phyloP scores from a whole-genome alignment of 805 yeast genomes.

The Yamadazyma sp. region DNA sequence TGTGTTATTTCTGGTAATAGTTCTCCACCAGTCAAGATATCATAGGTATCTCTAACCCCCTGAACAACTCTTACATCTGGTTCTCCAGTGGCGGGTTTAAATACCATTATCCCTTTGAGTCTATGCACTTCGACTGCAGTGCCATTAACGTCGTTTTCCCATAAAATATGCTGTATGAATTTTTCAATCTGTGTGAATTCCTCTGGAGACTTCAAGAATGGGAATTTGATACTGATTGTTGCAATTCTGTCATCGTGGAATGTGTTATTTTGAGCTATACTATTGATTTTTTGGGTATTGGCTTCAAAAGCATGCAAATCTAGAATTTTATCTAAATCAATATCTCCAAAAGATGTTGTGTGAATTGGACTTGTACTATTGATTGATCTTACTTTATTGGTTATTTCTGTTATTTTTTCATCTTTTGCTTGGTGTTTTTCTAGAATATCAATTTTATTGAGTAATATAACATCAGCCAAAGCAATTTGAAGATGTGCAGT shows the following conservation, averaged over 20 bases:
- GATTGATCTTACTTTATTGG: constrained; percentile 45
- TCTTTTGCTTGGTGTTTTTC: constrained; percentile 9
- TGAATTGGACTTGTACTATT: constrained; percentile 68
- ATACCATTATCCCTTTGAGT: constrained; percentile 69
- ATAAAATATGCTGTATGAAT: constrained; percentile 67
- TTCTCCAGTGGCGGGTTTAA: constrained; percentile 19
- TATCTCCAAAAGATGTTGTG: constrained; percentile 70
- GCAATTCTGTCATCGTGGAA: constrained; percentile 40
- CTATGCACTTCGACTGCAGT: constrained; percentile 68
- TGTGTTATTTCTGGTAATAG: constrained; percentile 33
- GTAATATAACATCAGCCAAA: constrained; percentile 74
- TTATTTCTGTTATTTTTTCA: constrained; percentile 25
- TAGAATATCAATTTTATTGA: constrained; percentile 72
- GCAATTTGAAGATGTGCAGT: constrained; percentile 91
- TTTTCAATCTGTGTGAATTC: constrained; percentile 50
- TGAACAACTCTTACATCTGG: constrained; percentile 63
- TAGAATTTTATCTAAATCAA: constrained; percentile 61
- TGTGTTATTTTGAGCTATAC: constrained; percentile 11
- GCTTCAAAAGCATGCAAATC: constrained; percentile 76
- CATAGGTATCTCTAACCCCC: constrained; percentile 93
- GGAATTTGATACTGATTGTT: constrained; percentile 42
- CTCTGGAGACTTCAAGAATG: constrained; percentile 31
- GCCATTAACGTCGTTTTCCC: constrained; percentile 58
- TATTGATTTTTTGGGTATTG: constrained; percentile 17
- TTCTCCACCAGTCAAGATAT: constrained; percentile 50